Conservation (phyloP, 169 alveolate genomes). For the Plasmodium cynomolgi region DNA sequence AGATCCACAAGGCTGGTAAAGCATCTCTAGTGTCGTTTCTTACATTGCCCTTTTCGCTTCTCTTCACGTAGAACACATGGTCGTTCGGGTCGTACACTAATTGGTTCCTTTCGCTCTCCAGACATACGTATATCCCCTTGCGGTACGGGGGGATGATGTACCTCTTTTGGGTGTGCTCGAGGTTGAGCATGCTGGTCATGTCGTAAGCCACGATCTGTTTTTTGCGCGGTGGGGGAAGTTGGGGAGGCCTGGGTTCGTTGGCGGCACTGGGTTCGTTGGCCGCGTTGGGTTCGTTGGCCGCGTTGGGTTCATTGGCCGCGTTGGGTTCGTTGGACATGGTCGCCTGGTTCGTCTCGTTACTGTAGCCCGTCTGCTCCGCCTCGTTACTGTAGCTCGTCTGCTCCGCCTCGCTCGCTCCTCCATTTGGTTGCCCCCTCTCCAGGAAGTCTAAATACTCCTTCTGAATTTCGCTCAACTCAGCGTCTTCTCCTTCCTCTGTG, state of each 20-base stretch:
- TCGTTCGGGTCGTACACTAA: neutral
- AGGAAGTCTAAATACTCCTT: slow-evolving; percentile 27
- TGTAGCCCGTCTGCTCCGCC: too few species aligned
- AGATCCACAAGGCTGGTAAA: slow-evolving; percentile 15
- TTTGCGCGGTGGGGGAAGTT: neutral
- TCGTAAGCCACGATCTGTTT: slow-evolving; percentile 22
- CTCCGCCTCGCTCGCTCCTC: neutral
- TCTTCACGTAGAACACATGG: neutral
- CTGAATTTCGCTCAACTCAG: slow-evolving; percentile 4
- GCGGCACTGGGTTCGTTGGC: neutral
- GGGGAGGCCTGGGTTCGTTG: neutral
- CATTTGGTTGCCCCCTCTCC: neutral
- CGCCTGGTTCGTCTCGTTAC: neutral
- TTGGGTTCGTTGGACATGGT: neutral
- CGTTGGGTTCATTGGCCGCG: neutral
- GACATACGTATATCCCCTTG: slow-evolving; percentile 33
- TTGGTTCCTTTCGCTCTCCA: slow-evolving; percentile 25
- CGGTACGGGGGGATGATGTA: slow-evolving; percentile 68
- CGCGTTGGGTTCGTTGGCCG: neutral
- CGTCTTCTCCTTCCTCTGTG: neutral
- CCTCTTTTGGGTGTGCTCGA: slow-evolving; percentile 10
- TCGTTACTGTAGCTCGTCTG: neutral
- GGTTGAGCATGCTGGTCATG: slow-evolving; percentile 1
- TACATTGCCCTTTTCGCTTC: neutral
- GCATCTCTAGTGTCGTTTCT: slow-evolving; percentile 28